Percentiles rank a stretch among this genome's conserved stretches.
phyloP scores from a whole-genome alignment of 1,284 basidiomycete species.

The Agroathelia rolfsii region DNA sequence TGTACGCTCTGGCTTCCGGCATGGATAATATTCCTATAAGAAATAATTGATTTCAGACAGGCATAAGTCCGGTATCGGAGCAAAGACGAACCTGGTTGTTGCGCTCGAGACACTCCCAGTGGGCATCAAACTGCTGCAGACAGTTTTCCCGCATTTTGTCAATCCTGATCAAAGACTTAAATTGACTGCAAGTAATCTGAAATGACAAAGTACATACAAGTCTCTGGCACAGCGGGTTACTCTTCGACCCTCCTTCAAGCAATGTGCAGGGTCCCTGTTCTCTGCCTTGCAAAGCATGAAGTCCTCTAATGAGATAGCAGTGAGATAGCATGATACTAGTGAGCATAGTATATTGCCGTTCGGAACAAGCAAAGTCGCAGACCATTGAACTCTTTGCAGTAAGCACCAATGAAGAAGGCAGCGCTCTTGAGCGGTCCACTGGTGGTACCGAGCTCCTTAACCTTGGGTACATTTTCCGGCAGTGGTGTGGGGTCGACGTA shows the following conservation, averaged over 20 bases:
- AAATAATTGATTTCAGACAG: background rate
- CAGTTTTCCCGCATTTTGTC: slow-evolving; percentile 92
- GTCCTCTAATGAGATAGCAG: too few species aligned
- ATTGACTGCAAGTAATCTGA: slow-evolving; percentile 1
- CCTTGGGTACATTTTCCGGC: slow-evolving; percentile 68
- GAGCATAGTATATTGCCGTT: background rate
- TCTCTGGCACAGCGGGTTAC: slow-evolving; percentile 95
- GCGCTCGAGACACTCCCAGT: slow-evolving; percentile 92
- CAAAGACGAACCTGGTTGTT: slow-evolving; percentile 77
- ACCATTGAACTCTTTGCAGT: slow-evolving; percentile 98
- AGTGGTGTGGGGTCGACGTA: slow-evolving; percentile 69
- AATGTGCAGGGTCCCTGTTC: slow-evolving; percentile 83
- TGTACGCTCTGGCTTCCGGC: slow-evolving; percentile 82
- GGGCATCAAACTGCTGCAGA: slow-evolving; percentile 78
- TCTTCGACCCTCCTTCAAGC: slow-evolving; percentile 90
- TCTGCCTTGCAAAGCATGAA: slow-evolving; percentile 99
- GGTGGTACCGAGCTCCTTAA: slow-evolving; percentile 84
- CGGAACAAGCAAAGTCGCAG: slow-evolving; percentile 23
- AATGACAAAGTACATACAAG: slow-evolving; percentile 51
- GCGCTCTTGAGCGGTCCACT: slow-evolving; percentile 95
- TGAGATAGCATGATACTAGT: background rate
- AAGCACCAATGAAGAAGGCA: slow-evolving; percentile 92
- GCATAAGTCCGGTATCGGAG: slow-evolving; percentile 5
- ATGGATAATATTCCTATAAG: slow-evolving; percentile 78
- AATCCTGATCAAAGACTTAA: slow-evolving; percentile 47